Conservation (phyloP, 2,329 filamentous ascomycete genomes). For the Xylogone sp. region DNA sequence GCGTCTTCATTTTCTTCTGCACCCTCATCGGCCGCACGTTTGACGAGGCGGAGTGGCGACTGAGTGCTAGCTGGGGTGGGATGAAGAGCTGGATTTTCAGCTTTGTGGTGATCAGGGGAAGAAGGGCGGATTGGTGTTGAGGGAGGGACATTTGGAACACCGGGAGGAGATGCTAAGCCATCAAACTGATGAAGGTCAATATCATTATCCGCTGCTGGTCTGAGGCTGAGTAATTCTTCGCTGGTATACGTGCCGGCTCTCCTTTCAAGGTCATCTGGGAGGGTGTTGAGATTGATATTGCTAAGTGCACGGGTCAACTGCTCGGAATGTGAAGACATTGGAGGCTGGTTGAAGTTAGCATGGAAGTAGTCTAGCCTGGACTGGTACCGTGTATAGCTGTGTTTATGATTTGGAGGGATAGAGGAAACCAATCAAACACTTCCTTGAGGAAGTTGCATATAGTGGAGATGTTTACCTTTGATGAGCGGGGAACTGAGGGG, state of each 20-base stretch:
- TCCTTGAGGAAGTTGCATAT: background rate
- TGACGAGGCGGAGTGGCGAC: background rate
- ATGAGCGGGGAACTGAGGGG: background rate
- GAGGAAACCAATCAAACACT: no score
- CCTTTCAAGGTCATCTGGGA: conserved; percentile 4
- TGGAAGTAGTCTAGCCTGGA: background rate
- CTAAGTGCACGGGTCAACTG: conserved; percentile 20
- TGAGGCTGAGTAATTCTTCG: conserved; percentile 15
- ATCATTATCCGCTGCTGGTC: conserved; percentile 1
- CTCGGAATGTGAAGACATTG: conserved; percentile 3
- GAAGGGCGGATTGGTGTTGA: background rate
- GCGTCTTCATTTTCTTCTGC: background rate
- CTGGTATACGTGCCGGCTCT: conserved; percentile 12
- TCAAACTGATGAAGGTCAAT: background rate
- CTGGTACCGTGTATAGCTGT: no score
- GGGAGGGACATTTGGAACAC: conserved; percentile 4
- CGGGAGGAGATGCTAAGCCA: conserved; percentile 6
- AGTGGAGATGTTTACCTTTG: background rate
- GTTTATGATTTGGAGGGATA: no score
- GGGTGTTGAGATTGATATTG: conserved; percentile 16
- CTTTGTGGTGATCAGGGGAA: background rate
- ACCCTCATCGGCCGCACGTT: background rate
- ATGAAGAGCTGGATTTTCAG: background rate
- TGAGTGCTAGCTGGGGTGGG: background rate
- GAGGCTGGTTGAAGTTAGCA: background rate